phyloP scores from a whole-genome alignment of 306 rosid species.

The Glycine soja region DNA sequence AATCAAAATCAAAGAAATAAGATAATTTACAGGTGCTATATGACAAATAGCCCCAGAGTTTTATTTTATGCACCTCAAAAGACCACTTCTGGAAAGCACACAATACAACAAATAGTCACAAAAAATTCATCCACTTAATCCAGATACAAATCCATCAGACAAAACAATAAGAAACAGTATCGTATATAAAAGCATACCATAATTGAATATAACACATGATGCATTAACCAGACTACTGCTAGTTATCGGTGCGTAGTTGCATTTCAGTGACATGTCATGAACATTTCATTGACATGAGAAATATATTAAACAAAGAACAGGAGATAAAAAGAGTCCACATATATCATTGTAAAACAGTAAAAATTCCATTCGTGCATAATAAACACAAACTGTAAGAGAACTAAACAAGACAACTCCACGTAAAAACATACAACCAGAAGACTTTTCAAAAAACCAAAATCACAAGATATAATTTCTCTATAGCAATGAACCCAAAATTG shows the following conservation, averaged over 20 bases:
- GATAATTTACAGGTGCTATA: constrained; percentile 36
- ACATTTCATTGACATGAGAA: constrained; percentile 29
- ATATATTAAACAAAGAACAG: constrained; percentile 19
- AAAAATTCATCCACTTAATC: constrained; percentile 20
- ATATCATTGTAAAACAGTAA: constrained; percentile 11
- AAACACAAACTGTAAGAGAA: constrained; percentile 13
- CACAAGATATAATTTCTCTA: constrained; percentile 9
- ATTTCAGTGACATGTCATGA: constrained; percentile 14
- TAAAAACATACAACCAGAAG: constrained; percentile 27
- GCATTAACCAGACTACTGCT: constrained; percentile 6
- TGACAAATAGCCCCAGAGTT: constrained; percentile 25
- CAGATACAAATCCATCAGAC: constrained; percentile 24
- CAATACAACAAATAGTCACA: constrained; percentile 36
- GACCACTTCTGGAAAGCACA: constrained; percentile 44
- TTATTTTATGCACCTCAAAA: constrained; percentile 26
- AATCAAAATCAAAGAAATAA: constrained; percentile 46
- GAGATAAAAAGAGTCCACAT: neutral
- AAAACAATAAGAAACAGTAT: constrained; percentile 6
- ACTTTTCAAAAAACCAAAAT: constrained; percentile 7
- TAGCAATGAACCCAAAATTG: neutral
- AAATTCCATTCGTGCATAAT: constrained; percentile 18
- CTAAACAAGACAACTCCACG: constrained; percentile 38
- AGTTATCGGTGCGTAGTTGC: neutral
- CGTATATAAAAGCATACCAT: constrained; percentile 3
- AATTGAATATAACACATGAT: constrained; percentile 15